Evolutionary conservation across 176 grass and related monocot genomes (phyloP).

Genomic region (maize (Zea mays)): DNA sequence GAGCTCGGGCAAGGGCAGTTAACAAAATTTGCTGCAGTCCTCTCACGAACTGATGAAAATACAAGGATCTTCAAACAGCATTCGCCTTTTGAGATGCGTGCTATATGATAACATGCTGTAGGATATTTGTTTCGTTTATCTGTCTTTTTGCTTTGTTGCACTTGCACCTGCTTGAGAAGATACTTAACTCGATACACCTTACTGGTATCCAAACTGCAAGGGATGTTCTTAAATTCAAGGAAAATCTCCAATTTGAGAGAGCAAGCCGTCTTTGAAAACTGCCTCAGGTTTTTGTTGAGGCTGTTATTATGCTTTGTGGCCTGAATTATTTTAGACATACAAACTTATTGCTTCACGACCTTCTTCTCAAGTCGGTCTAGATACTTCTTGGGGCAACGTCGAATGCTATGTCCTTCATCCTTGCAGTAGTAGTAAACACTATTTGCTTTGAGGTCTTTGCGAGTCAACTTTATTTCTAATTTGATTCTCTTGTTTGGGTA

Average conservation of each 20-base stretch:
- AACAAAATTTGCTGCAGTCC: slow-evolving; percentile 2
- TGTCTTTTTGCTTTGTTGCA: slow-evolving; percentile 27
- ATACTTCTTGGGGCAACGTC: too few species aligned
- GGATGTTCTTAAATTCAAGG: background rate
- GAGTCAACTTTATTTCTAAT: too few species aligned
- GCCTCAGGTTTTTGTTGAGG: background rate
- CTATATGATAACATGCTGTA: background rate
- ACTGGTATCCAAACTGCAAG: background rate
- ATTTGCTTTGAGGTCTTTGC: too few species aligned
- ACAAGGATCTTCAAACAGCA: slow-evolving; percentile 6
- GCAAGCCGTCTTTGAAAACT: background rate
- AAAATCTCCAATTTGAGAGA: slow-evolving; percentile 11
- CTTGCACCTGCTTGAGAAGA: background rate
- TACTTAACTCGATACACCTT: slow-evolving; percentile 12
- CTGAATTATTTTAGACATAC: background rate
- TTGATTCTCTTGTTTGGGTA: too few species aligned
- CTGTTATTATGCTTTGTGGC: background rate
- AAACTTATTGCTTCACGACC: too few species aligned
- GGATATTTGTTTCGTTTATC: slow-evolving; percentile 1
- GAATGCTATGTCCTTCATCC: too few species aligned
- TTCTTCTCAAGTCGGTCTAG: too few species aligned
- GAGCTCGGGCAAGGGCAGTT: background rate
- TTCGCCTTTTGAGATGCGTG: background rate
- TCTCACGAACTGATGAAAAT: slow-evolving; percentile 24
- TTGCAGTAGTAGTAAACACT: too few species aligned